Base-by-base conservation (phyloP, 306 rosid species). In the Gynostemma pentaphyllum region DNA sequence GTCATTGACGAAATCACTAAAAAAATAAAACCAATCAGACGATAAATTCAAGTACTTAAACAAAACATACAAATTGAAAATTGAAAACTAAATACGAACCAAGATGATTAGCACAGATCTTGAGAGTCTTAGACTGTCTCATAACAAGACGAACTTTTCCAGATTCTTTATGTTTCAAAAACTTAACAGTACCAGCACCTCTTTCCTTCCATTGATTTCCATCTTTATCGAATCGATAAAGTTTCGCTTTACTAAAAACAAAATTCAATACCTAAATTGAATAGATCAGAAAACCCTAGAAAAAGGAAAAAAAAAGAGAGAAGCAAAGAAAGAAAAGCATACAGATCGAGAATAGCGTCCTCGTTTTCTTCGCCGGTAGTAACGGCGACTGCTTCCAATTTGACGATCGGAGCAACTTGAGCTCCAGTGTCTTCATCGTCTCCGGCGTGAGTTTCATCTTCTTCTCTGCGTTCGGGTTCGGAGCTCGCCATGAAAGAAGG, bases 401-500 rank as follows among this genome's bases (percentile, higher is more conserved):
- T 78, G 74, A 94, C 95, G 78, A 94, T 94, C 22, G 99, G 99
- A 41, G 95, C 99, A 12, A 94, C 86, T 59, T 86, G 94, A 13
- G 99, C 99, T 30, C 99, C 97, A 47, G 99, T 94, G 66, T 94
- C 99, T 54, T 94, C 99, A 46, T 94, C 99, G 0, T 94, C 97
- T 16, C 77, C 96, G 69, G 84, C 83, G 7, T 85, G 84, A 19
- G 86, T 82, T 8, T 84, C 95, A 44, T 84, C 99, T 3, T 86
- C 95, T 18, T 84, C 97, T 22, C 88, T 79, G 84, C 83, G 97
- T 57, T 84, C 87, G 66, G 94, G 80, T 49, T 86, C 91, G 77
- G 81, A 76, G 82, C 72, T 79, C 2, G 95, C 81, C 99, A 92
- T 86, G 7, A 36, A 40, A 36, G 36, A 61, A 61, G 47, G 11